A percentile compares a stretch with the other conserved stretches of the same genome.
phyloP scores from a whole-genome alignment of 208 protist genomes.

The Spongospora subterranea region DNA sequence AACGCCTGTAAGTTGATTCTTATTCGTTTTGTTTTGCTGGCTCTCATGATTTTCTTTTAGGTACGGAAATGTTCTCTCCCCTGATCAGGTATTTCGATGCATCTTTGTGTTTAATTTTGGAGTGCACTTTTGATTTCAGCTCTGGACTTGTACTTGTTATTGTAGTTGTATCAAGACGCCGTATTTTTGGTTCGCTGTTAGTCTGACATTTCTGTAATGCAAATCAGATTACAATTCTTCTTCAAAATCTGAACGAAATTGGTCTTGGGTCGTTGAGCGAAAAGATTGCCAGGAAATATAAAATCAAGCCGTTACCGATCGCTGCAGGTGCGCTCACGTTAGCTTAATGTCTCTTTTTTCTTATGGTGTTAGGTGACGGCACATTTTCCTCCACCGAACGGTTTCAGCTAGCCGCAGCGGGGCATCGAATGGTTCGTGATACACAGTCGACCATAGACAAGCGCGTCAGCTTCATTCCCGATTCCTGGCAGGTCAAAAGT shows the following conservation, averaged over 20 bases:
- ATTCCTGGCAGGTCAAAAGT: conserved; percentile 91
- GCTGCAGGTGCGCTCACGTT: too few species aligned
- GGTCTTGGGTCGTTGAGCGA: neutral
- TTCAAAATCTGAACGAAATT: neutral
- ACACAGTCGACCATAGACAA: conserved; percentile 76
- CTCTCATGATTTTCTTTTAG: too few species aligned
- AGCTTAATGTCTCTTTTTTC: too few species aligned
- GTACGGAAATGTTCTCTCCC: too few species aligned
- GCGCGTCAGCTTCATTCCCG: conserved; percentile 87
- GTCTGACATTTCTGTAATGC: neutral
- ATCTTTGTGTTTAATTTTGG: too few species aligned
- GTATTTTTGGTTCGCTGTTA: too few species aligned
- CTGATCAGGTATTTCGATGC: too few species aligned
- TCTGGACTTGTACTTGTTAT: too few species aligned
- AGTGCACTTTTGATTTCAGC: too few species aligned
- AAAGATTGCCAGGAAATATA: neutral
- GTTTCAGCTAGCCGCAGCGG: conserved; percentile 60
- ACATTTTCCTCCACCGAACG: conserved; percentile 48
- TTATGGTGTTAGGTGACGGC: neutral
- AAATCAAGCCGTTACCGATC: too few species aligned
- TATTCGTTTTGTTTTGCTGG: too few species aligned
- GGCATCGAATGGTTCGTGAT: conserved; percentile 62
- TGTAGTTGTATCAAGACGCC: too few species aligned
- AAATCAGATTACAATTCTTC: neutral
- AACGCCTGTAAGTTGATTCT: neutral